These are phyloP conservation scores for Pythium utonaiense DNA, from an alignment of 352 stramenopile genomes.

Conservation along the genomic window DNA sequence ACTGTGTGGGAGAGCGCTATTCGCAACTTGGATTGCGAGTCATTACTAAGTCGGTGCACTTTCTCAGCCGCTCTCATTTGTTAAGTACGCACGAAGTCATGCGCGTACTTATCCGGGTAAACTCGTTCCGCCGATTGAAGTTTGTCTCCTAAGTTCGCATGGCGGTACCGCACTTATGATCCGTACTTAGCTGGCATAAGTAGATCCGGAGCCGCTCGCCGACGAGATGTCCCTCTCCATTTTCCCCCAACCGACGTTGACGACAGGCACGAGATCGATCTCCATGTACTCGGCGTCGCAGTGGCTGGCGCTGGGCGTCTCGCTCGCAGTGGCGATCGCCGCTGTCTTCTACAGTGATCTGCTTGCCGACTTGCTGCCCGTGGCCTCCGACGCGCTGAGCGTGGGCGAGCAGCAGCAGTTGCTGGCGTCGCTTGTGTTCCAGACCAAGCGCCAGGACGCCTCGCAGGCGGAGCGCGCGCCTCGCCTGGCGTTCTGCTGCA, in stretches of 20 bases:
- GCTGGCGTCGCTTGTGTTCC: constrained; percentile 60
- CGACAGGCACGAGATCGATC: background rate
- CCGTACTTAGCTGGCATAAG: background rate
- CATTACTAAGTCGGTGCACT: too few species aligned
- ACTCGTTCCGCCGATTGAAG: background rate
- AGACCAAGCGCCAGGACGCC: constrained; percentile 32
- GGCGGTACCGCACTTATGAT: too few species aligned
- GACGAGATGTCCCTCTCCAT: background rate
- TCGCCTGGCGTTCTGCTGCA: constrained; percentile 79
- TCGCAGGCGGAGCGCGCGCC: constrained; percentile 18
- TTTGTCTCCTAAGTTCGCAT: background rate
- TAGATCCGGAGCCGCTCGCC: background rate
- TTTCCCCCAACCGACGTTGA: background rate
- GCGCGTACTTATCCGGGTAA: background rate
- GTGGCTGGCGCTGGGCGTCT: constrained; percentile 49
- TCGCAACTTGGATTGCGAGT: too few species aligned
- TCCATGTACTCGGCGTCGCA: constrained; percentile 65
- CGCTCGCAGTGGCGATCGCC: constrained; percentile 41
- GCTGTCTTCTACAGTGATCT: constrained; percentile 64
- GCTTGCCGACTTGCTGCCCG: constrained; percentile 44
- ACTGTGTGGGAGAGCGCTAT: too few species aligned
- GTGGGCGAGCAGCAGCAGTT: constrained; percentile 59
- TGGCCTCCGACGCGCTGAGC: constrained; percentile 30
- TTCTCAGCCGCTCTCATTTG: too few species aligned
- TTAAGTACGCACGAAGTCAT: background rate